Evolutionary conservation across 257 asterid species (phyloP).

Genomic region (Scutellaria barbata): DNA sequence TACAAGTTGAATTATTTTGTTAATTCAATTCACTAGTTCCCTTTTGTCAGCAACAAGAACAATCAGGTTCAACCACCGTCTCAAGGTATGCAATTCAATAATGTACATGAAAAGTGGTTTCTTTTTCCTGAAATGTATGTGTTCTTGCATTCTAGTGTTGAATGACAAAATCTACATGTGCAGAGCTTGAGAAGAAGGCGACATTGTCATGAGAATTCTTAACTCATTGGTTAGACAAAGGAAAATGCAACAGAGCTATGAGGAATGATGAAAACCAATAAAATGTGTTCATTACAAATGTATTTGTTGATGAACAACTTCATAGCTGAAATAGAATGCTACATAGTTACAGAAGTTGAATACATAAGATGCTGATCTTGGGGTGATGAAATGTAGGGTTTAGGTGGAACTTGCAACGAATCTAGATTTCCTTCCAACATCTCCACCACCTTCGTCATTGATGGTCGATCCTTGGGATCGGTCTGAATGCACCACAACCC

Average conservation of each 20-base stretch:
- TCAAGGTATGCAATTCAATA: conserved; percentile 38
- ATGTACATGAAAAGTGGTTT: too few species aligned
- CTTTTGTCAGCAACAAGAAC: conserved; percentile 41
- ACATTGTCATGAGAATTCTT: conserved; percentile 1
- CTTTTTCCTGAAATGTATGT: too few species aligned
- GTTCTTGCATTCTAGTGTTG: too few species aligned
- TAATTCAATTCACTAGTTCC: too few species aligned
- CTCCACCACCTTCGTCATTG: conserved; percentile 47
- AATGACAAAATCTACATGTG: conserved; percentile 1
- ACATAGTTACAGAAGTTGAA: conserved; percentile 14
- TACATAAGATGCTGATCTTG: conserved; percentile 1
- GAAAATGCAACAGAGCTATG: neutral
- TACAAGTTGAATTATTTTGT: too few species aligned
- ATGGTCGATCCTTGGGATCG: conserved; percentile 42
- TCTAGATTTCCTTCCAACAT: conserved; percentile 47
- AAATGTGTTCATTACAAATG: too few species aligned
- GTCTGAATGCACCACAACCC: conserved; percentile 58
- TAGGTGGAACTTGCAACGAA: conserved; percentile 44
- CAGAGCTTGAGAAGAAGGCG: conserved; percentile 38
- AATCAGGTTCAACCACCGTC: conserved; percentile 40
- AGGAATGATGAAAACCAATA: too few species aligned
- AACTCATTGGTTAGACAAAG: neutral
- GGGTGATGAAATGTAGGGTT: conserved; percentile 36
- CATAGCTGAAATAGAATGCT: neutral
- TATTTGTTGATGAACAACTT: too few species aligned